phyloP scores from a whole-genome alignment of 805 yeast species.

The Spathaspora girioi region DNA sequence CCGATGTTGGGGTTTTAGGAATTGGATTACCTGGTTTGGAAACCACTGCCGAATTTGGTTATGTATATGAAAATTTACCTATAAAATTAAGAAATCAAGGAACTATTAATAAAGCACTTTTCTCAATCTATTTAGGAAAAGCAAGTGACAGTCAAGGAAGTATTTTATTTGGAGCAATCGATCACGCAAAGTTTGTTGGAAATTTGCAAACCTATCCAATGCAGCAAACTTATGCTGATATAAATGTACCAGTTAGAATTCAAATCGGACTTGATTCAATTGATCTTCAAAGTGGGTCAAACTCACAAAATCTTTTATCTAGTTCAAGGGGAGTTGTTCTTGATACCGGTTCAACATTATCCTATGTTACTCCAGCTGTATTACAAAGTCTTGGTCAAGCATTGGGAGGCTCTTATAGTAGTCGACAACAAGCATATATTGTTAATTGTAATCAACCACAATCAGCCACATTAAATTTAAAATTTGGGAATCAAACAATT shows the following conservation, averaged over 20 bases:
- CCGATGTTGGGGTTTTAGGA: conserved; percentile 69
- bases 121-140: conserved; percentile 34
- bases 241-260: background rate
- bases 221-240: conserved; percentile 9
- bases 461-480: conserved; percentile 27
- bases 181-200: conserved; percentile 38
- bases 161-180: conserved; percentile 42
- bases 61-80: conserved; percentile 39
- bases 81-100: conserved; percentile 29
- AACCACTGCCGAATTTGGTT: conserved; percentile 38
- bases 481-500: conserved; percentile 58
- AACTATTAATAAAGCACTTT: conserved; percentile 27
- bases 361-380: conserved; percentile 40
- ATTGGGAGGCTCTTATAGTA: conserved; percentile 41
- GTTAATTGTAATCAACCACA: conserved; percentile 36
- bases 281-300: conserved; percentile 9
- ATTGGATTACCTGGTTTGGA: conserved; percentile 71
- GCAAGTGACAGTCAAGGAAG: conserved; percentile 24
- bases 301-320: conserved; percentile 11
- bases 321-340: conserved; percentile 23
- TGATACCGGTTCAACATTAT: conserved; percentile 35
- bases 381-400: conserved; percentile 32
- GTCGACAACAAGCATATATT: conserved; percentile 41
- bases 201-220: conserved; percentile 30
- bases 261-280: conserved; percentile 42